Percentiles rank a stretch among this genome's conserved stretches.
Evolutionary conservation across 495 filamentous ascomycete species (phyloP).

Genomic region (Hypomontagnella submonticulosa): DNA sequence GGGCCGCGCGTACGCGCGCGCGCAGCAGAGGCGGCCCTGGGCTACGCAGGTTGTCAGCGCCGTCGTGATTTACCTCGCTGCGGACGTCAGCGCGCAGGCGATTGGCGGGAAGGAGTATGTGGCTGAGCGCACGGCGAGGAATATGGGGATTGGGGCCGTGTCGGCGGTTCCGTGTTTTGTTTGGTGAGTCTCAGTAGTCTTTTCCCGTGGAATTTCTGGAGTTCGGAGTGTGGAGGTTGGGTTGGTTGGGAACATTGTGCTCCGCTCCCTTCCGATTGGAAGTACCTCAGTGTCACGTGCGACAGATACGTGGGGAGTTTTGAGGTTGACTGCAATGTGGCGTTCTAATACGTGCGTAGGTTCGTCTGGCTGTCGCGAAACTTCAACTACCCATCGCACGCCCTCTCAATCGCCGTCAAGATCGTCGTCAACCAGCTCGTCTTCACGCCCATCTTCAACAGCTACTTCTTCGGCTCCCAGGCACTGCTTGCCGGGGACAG

Average conservation of each 20-base stretch:
- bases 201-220: background rate
- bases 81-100: constrained; percentile 82
- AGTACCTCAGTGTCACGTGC: no score
- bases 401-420: constrained; percentile 76
- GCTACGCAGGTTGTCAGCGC: constrained; percentile 79
- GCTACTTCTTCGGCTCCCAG: constrained; percentile 92
- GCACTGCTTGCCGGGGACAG: constrained; percentile 68
- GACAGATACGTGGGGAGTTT: background rate
- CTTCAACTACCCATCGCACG: constrained; percentile 82
- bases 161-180: constrained; percentile 80
- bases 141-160: constrained; percentile 76
- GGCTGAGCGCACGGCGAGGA: constrained; percentile 72
- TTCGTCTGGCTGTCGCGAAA: constrained; percentile 81
- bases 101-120: constrained; percentile 72
- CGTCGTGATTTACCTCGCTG: constrained; percentile 79
- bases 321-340: background rate
- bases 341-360: constrained; percentile 55
- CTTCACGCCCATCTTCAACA: constrained; percentile 90
- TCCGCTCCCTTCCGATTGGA: background rate
- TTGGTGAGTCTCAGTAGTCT: constrained; percentile 72
- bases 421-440: constrained; percentile 81
- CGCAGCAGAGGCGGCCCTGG: constrained; percentile 76
- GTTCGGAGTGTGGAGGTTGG: background rate
- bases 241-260: background rate
- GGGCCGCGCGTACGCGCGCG: constrained; percentile 75